Percentiles rank a stretch among this genome's conserved stretches.
These are phyloP conservation scores for Candida alai DNA, from an alignment of 805 yeast genomes.

Conservation along the genomic window DNA sequence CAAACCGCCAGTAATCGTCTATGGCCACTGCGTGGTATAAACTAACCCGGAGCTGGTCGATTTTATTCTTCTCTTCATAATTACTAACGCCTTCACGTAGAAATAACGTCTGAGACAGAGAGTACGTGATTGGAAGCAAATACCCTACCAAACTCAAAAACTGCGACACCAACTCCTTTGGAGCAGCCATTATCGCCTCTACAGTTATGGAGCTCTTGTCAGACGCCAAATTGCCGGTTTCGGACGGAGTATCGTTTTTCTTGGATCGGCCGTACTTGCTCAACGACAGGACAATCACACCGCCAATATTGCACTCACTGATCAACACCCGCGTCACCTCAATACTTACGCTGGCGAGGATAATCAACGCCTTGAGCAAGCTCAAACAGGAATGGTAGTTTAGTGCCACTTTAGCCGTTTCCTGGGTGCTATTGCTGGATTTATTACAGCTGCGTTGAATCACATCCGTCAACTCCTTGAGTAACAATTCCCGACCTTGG, in stretches of 20 bases:
- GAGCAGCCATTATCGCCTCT: constrained; percentile 71
- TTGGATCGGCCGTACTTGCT: constrained; percentile 43
- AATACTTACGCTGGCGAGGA: constrained; percentile 43
- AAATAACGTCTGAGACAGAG: constrained; percentile 27
- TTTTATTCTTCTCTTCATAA: constrained; percentile 17
- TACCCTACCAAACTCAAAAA: constrained; percentile 54
- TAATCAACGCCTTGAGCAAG: constrained; percentile 42
- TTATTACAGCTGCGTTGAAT: constrained; percentile 26
- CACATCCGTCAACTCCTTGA: constrained; percentile 20
- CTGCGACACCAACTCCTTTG: constrained; percentile 58
- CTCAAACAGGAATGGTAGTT: constrained; percentile 37
- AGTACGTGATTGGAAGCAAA: constrained; percentile 50
- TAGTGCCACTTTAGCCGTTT: constrained; percentile 19
- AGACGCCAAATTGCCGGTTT: not conserved
- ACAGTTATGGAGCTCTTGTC: constrained; percentile 32
- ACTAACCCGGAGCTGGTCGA: no score
- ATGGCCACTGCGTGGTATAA: no score
- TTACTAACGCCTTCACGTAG: constrained; percentile 19
- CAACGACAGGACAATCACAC: constrained; percentile 46
- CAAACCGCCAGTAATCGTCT: constrained; percentile 32
- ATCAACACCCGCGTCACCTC: constrained; percentile 42
- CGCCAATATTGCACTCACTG: constrained; percentile 45
- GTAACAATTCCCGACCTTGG: constrained; percentile 14
- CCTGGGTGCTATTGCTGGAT: constrained; percentile 14
- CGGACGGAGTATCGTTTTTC: constrained; percentile 4